Conservation (phyloP, 805 yeast genomes). For the Pichia californica region DNA sequence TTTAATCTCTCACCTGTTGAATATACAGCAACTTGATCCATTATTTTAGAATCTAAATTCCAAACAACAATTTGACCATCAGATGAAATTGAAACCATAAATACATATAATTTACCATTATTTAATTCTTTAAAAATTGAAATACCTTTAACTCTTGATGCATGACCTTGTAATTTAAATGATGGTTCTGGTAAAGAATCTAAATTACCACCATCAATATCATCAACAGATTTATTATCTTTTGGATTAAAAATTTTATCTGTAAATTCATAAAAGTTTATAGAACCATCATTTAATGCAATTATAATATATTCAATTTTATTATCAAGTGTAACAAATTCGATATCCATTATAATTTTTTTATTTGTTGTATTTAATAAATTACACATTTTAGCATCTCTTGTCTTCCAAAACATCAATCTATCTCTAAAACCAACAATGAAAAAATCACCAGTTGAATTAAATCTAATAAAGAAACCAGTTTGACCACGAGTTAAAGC, state of each 20-base stretch:
- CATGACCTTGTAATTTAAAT: conserved; percentile 70
- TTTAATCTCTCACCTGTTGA: conserved; percentile 87
- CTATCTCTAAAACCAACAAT: conserved; percentile 67
- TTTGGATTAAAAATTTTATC: conserved; percentile 19
- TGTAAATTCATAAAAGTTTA: conserved; percentile 48
- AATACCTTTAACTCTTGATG: conserved; percentile 79
- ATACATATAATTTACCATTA: conserved; percentile 33
- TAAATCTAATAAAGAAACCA: conserved; percentile 23
- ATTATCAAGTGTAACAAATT: conserved; percentile 39
- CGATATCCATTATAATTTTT: conserved; percentile 61
- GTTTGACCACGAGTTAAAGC: conserved; percentile 57
- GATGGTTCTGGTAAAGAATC: conserved; percentile 33
- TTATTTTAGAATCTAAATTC: conserved; percentile 46
- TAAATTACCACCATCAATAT: conserved; percentile 25
- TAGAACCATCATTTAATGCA: conserved; percentile 67
- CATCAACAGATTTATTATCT: conserved; percentile 16
- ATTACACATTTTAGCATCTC: conserved; percentile 47
- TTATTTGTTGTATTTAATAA: conserved; percentile 40
- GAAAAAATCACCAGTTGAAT: conserved; percentile 63
- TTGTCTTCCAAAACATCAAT: conserved; percentile 58
- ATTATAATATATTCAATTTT: conserved; percentile 49
- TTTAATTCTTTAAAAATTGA: conserved; percentile 36
- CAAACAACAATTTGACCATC: conserved; percentile 93
- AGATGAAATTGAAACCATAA: conserved; percentile 76
- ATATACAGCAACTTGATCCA: conserved; percentile 85